These are phyloP conservation scores for Candida succiphila DNA, from an alignment of 805 yeast genomes.

Conservation along the genomic window DNA sequence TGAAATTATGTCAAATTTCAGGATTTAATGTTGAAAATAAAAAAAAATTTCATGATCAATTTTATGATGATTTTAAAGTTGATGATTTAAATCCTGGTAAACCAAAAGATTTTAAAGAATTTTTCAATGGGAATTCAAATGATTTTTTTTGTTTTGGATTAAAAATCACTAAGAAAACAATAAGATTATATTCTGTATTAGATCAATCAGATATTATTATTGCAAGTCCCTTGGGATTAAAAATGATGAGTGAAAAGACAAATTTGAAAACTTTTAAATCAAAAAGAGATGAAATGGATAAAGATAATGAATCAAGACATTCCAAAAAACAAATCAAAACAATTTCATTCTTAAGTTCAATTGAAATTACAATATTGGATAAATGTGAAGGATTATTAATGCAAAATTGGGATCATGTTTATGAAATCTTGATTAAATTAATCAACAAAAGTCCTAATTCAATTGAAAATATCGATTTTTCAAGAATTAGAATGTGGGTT, in stretches of 20 bases:
- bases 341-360: constrained; percentile 59
- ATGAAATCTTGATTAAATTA: constrained; percentile 52
- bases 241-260: constrained; percentile 59
- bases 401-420: constrained; percentile 89
- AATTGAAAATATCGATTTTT: constrained; percentile 75
- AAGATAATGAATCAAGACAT: constrained; percentile 22
- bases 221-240: constrained; percentile 87
- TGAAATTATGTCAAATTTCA: constrained; percentile 47
- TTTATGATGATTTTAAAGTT: constrained; percentile 34
- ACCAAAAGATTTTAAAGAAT: constrained; percentile 73
- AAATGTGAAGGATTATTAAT: constrained; percentile 77
- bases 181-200: constrained; percentile 77
- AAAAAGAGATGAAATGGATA: constrained; percentile 16
- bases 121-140: constrained; percentile 82
- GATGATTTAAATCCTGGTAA: constrained; percentile 34
- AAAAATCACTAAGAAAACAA: constrained; percentile 79
- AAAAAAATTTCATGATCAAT: constrained; percentile 65
- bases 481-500: constrained; percentile 87
- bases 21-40: constrained; percentile 76
- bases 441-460: constrained; percentile 71
- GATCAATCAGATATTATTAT: constrained; percentile 78
- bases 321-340: constrained; percentile 33
- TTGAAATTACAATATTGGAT: constrained; percentile 74
- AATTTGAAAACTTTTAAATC: constrained; percentile 5
- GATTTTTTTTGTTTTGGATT: constrained; percentile 90